Conservation (phyloP, 1,284 basidiomycete genomes). For the Puccinia polysora region DNA sequence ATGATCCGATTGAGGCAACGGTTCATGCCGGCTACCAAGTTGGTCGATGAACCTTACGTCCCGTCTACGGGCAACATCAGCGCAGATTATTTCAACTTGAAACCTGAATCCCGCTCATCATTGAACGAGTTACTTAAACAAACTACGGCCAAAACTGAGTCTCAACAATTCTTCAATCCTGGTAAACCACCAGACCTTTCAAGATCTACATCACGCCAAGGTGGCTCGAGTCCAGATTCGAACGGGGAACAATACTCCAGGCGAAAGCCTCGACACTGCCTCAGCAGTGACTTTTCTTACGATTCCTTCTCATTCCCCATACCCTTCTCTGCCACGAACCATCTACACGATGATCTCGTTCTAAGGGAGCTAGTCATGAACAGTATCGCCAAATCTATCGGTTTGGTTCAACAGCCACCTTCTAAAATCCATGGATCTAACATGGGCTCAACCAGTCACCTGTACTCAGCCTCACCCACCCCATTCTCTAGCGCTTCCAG, state of each 20-base stretch:
- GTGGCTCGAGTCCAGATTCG: constrained; percentile 44
- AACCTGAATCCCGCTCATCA: constrained; percentile 21
- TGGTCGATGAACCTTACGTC: constrained; percentile 45
- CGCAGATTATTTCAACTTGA: constrained; percentile 25
- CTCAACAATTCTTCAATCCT: constrained; percentile 32
- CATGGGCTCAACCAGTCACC: constrained; percentile 13
- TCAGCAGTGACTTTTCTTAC: background rate
- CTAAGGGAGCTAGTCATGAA: constrained; percentile 91
- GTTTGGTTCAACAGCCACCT: constrained; percentile 76
- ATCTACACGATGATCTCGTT: constrained; percentile 65
- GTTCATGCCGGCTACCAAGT: constrained; percentile 56
- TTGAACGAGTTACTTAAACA: constrained; percentile 23
- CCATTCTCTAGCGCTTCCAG: constrained; percentile 53
- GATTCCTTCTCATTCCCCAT: constrained; percentile 14
- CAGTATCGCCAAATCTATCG: constrained; percentile 95
- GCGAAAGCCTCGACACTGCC: constrained; percentile 51
- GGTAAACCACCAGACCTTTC: constrained; percentile 20
- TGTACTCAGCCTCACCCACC: constrained; percentile 48
- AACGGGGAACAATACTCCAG: constrained; percentile 48
- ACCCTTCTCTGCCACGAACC: constrained; percentile 2
- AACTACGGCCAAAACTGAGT: constrained; percentile 16
- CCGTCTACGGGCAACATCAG: constrained; percentile 57
- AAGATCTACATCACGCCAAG: constrained; percentile 22
- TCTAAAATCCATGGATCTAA: constrained; percentile 13
- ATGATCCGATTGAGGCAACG: constrained; percentile 80